Percentiles rank a stretch among this genome's conserved stretches.
Conservation (phyloP, 108 stramenopile species). For the Bacterosira constricta region DNA sequence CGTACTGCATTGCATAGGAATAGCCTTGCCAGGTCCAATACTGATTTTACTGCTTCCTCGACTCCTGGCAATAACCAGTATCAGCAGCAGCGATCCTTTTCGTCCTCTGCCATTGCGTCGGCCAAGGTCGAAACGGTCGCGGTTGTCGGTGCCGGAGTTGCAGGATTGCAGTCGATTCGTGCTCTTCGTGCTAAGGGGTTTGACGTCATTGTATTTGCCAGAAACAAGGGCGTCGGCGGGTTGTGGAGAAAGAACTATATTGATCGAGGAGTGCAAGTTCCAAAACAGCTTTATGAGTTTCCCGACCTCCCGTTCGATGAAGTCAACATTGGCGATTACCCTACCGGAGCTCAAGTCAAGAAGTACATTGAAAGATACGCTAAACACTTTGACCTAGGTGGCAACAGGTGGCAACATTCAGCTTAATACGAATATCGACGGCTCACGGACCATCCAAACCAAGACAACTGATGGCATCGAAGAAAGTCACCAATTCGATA, state of each 20-base stretch:
- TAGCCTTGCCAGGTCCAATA: no score
- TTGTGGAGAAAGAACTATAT: conserved; percentile 45
- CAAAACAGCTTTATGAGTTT: conserved; percentile 46
- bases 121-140: conserved; percentile 14
- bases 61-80: no score
- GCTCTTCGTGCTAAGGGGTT: conserved; percentile 19
- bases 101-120: neutral
- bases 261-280: conserved; percentile 35
- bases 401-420: neutral
- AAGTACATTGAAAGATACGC: conserved; percentile 32
- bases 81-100: conserved; percentile 11
- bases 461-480: conserved; percentile 9
- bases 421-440: neutral
- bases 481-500: conserved; percentile 20
- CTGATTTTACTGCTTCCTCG: no score
- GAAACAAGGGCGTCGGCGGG: conserved; percentile 24
- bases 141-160: conserved; percentile 39
- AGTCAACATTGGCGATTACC: conserved; percentile 7
- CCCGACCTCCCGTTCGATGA: conserved; percentile 35
- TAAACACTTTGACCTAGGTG: conserved; percentile 21
- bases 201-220: conserved; percentile 41
- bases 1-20: no score
- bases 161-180: conserved; percentile 41
- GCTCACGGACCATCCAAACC: neutral
- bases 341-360: conserved; percentile 37